Percentiles rank a stretch among this genome's conserved stretches.
Evolutionary conservation across 1,139 yeast genomes (phyloP).

Genomic region (Suhomyces yuchorum): DNA sequence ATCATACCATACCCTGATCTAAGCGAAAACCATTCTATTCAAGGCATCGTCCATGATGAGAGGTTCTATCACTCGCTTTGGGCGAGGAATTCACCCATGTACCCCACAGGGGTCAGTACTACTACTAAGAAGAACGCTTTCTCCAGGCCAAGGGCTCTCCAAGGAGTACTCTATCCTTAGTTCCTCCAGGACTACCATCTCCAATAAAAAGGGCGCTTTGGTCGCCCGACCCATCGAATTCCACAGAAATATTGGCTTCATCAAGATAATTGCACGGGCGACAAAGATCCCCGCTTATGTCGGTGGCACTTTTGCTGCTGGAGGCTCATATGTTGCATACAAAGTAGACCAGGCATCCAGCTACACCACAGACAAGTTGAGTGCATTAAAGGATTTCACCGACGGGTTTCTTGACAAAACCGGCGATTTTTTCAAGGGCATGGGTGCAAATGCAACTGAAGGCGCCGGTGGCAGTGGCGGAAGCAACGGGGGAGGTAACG

Average conservation of each 20-base stretch:
- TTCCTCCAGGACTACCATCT: slow-evolving; percentile 1
- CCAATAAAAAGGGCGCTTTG: not conserved
- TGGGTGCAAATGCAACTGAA: slow-evolving; percentile 16
- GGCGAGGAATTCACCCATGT: slow-evolving; percentile 5
- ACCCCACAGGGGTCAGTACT: not conserved
- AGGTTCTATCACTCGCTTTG: slow-evolving; percentile 3
- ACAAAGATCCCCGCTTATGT: slow-evolving; percentile 74
- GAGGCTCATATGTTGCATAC: slow-evolving; percentile 88
- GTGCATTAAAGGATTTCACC: slow-evolving; percentile 60
- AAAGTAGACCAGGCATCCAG: slow-evolving; percentile 85
- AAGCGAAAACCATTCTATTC: slow-evolving; percentile 1
- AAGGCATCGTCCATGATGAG: slow-evolving; percentile 5
- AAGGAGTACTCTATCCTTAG: slow-evolving; percentile 8
- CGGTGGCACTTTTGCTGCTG: slow-evolving; percentile 93
- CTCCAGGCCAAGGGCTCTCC: not conserved
- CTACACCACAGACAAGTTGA: slow-evolving; percentile 67
- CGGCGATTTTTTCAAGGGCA: slow-evolving; percentile 41
- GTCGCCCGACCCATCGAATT: slow-evolving; percentile 1
- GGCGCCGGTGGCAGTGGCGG: slow-evolving; percentile 23
- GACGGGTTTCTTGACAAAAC: slow-evolving; percentile 48
- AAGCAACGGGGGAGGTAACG: slow-evolving; percentile 33
- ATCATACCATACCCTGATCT: slow-evolving; percentile 7
- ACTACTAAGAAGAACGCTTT: not conserved
- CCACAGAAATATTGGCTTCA: slow-evolving; percentile 44
- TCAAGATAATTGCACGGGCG: slow-evolving; percentile 46